Base-by-base conservation (phyloP, 2,329 filamentous ascomycete species). In the Xylariaceae sp. region DNA sequence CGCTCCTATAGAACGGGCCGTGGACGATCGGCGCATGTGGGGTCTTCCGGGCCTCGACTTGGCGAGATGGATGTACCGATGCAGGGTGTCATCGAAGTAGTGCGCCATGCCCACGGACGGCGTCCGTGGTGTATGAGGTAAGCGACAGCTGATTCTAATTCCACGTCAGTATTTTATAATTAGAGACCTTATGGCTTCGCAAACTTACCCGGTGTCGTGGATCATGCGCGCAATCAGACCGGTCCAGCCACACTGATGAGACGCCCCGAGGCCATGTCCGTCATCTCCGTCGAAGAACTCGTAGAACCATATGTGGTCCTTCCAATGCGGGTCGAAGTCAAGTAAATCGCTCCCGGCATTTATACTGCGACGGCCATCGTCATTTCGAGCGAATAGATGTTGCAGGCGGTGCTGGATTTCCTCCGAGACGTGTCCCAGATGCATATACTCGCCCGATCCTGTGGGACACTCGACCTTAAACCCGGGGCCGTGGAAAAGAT, bases 281-380 rank as follows among this genome's bases (percentile, higher is more conserved):
- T 79, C 86, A 69, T 97, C 91, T 40, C 91, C 92, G 68, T 97
- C 92, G 68, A 97, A 97, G 78, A 95, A 97, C 71, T 97, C 92
- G 69, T 95, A 88, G 79, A 95, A 97, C 89, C 90, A 96, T 65
- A 97, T 77, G 66, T 91, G 84, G 66, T 95, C 91, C 71, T 87
- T 92, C 92, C 92, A 97, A 71, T 96, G 78, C 29, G 89, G 86
- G 67, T 97, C 91, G 67, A 88, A 96, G 73, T 97, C 91, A 34
- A 96, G 84, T 62, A 86, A 80, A 64, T 96, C 86, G 63, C 88
- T 90, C 19, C 89, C 87, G 53, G 82, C 86, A 66, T 97, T 95
- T 76, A 95, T 88, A 60, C 91, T 92, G 60, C 94, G 86, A 57
- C 89, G 85, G 50, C 91, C 91, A 60, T 95, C 84, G 65, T 96